These are phyloP conservation scores for Suhomyces vadensis DNA, from an alignment of 805 yeast genomes.

Conservation along the genomic window DNA sequence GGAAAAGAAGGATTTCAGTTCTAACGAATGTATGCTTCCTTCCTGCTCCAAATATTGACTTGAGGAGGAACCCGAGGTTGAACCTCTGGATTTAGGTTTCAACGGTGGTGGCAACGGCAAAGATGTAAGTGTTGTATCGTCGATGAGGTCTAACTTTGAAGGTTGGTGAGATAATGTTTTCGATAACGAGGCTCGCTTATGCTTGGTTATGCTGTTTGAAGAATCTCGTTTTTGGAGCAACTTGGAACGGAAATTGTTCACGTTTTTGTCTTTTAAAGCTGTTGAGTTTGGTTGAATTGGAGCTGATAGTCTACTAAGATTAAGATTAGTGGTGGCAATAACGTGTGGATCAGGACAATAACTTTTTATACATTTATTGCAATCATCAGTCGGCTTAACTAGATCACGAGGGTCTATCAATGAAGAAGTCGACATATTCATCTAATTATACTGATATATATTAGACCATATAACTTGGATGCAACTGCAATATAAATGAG, in stretches of 20 bases:
- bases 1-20: background rate
- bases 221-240: conserved; percentile 7
- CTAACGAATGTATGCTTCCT: background rate
- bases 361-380: background rate
- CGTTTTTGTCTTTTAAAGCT: background rate
- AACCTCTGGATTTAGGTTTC: conserved; percentile 14
- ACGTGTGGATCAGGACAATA: conserved; percentile 12
- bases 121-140: conserved; percentile 49
- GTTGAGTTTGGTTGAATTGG: background rate
- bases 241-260: background rate
- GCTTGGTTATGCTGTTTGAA: background rate
- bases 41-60: background rate
- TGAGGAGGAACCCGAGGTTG: conserved; percentile 7
- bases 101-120: conserved; percentile 55
- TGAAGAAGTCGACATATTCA: background rate
- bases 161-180: conserved; percentile 26
- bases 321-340: conserved; percentile 15
- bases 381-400: background rate
- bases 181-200: conserved; percentile 1
- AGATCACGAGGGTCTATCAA: background rate
- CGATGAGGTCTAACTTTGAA: conserved; percentile 50
- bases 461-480: too few species aligned
- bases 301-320: conserved; percentile 7
- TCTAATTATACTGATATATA: too few species aligned
- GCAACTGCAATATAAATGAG: background rate